Percentiles rank a stretch among this genome's conserved stretches.
Evolutionary conservation across 148 eudicot species (phyloP).

Genomic region (Arbutus unedo): DNA sequence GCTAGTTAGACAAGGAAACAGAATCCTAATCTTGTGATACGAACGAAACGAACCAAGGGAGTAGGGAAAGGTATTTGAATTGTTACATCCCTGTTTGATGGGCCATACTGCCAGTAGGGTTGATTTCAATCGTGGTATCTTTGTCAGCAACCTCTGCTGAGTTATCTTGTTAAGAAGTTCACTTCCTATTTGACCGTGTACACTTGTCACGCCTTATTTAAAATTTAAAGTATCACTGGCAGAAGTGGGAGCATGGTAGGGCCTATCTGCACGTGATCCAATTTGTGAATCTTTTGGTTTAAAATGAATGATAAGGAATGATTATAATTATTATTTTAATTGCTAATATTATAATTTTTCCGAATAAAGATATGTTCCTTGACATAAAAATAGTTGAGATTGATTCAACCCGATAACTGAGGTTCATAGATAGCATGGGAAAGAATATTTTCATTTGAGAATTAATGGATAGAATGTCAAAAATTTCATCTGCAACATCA

Average conservation of each 20-base stretch:
- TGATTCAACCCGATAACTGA: too few relatives aligned
- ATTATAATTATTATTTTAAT: too few relatives aligned
- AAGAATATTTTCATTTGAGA: too few relatives aligned
- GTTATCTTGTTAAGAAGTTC: background rate
- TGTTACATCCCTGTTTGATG: background rate
- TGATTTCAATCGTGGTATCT: background rate
- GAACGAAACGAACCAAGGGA: background rate
- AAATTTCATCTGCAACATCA: too few relatives aligned
- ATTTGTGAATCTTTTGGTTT: too few relatives aligned
- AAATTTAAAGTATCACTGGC: background rate
- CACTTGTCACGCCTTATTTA: background rate
- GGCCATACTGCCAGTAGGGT: background rate
- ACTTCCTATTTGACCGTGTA: background rate
- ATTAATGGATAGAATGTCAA: too few relatives aligned
- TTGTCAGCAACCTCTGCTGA: background rate
- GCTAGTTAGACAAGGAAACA: background rate
- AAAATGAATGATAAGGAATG: too few relatives aligned
- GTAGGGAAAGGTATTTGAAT: background rate
- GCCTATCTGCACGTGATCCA: background rate
- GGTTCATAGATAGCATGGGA: too few relatives aligned
- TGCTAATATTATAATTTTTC: too few relatives aligned
- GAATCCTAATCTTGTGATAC: background rate
- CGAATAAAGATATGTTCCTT: too few relatives aligned
- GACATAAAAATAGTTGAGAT: too few relatives aligned
- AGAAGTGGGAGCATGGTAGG: background rate